Conservation (phyloP, 768 basidiomycete species). For the Lentinula aciculospora region DNA sequence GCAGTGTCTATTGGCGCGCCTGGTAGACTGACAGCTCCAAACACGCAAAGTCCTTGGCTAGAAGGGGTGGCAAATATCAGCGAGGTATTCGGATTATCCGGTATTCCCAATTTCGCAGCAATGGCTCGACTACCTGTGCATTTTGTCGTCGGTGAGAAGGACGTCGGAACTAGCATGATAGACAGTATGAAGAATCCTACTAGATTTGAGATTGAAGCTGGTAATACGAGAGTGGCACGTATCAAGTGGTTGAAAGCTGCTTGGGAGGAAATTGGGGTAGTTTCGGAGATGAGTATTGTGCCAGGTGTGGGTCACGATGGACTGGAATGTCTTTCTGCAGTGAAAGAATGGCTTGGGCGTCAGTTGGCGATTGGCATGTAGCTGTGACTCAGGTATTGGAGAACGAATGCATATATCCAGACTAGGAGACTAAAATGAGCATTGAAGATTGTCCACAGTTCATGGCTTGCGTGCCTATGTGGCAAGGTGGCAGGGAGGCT, state of each 20-base stretch:
- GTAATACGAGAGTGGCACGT: slow-evolving; percentile 10
- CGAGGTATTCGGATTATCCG: slow-evolving; percentile 7
- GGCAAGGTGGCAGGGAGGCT: no score
- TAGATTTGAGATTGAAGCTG: slow-evolving; percentile 6
- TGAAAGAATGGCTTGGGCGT: slow-evolving; percentile 12
- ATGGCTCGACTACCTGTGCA: slow-evolving; percentile 10
- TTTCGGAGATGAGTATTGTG: slow-evolving; percentile 8
- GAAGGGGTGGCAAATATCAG: slow-evolving; percentile 7
- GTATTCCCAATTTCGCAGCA: slow-evolving; percentile 8
- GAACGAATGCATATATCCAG: no score
- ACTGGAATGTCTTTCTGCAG: slow-evolving; percentile 5
- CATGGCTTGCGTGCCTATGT: no score
- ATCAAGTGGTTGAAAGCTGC: slow-evolving; percentile 6
- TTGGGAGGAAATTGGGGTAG: neutral
- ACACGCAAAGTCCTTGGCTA: slow-evolving; percentile 9
- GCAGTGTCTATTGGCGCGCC: slow-evolving; percentile 16
- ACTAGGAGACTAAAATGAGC: no score
- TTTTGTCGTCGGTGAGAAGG: slow-evolving; percentile 15
- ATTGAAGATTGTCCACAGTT: no score
- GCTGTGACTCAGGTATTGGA: no score
- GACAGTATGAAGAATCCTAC: neutral
- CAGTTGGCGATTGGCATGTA: neutral
- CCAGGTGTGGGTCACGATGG: slow-evolving; percentile 14
- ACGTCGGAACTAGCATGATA: slow-evolving; percentile 11
- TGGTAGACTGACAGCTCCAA: slow-evolving; percentile 13